phyloP scores from a whole-genome alignment of 495 filamentous ascomycete genomes.

The Tuber microsphaerosporum region DNA sequence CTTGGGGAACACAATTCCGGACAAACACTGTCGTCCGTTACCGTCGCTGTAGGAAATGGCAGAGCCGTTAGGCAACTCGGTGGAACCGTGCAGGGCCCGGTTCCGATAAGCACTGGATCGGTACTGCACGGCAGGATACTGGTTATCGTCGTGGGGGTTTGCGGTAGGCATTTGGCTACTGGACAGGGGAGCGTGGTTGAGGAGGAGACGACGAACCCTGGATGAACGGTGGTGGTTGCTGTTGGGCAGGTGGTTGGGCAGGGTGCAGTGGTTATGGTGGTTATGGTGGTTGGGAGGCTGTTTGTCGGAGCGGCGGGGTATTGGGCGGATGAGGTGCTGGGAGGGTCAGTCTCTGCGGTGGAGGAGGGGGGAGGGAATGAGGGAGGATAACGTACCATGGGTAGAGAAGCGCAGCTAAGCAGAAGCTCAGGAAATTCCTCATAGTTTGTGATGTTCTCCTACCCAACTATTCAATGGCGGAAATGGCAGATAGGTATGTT shows the following conservation, averaged over 20 bases:
- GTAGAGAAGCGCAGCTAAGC: not conserved
- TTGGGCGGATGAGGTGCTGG: slow-evolving; percentile 7
- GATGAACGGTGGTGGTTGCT: slow-evolving; percentile 14
- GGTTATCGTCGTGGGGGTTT: slow-evolving; percentile 9
- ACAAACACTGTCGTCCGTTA: slow-evolving; percentile 4
- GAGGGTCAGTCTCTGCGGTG: not conserved
- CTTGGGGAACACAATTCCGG: slow-evolving; percentile 12
- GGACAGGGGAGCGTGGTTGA: slow-evolving; percentile 14
- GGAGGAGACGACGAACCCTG: slow-evolving; percentile 10
- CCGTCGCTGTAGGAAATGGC: slow-evolving; percentile 7
- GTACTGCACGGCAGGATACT: slow-evolving; percentile 25
- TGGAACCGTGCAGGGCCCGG: slow-evolving; percentile 24
- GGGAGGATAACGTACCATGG: slow-evolving; percentile 12
- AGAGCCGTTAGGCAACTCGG: slow-evolving; percentile 16
- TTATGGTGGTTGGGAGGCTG: not conserved
- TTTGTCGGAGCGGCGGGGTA: not conserved
- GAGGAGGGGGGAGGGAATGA: not conserved
- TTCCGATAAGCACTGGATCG: slow-evolving; percentile 1
- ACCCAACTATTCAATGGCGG: not conserved
- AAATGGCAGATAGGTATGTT: not conserved
- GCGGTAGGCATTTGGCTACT: slow-evolving; percentile 9
- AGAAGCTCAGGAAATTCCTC: slow-evolving; percentile 1
- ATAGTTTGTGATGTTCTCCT: slow-evolving; percentile 5
- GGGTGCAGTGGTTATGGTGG: slow-evolving; percentile 1
- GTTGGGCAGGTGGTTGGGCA: slow-evolving; percentile 29